Conservation (phyloP, 305 asterid genomes). For the Caryopteris hybrid region DNA sequence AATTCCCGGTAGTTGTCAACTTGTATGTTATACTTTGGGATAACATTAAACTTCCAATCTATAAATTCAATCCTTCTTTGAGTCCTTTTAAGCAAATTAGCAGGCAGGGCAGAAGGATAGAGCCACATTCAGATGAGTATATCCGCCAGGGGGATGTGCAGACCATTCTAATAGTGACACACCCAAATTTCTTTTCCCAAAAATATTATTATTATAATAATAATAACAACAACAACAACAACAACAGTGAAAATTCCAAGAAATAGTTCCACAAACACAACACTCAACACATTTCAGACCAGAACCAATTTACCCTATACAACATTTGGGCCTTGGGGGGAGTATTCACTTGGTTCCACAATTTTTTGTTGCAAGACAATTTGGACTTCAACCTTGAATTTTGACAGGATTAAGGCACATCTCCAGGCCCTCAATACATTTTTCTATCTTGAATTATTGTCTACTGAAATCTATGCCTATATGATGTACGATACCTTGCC, state of each 20-base stretch:
- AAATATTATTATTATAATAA: no score
- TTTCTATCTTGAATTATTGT: neutral
- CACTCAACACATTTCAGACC: no score
- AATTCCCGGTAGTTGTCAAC: neutral
- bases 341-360: slow-evolving; percentile 5
- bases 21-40: neutral
- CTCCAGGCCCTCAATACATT: neutral
- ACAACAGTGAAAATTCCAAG: no score
- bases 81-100: neutral
- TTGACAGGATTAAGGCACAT: neutral
- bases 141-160: no score
- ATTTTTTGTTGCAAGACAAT: neutral
- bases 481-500: neutral
- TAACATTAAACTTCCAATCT: neutral
- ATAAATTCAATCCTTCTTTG: neutral
- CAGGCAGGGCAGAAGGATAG: neutral
- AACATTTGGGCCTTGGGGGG: neutral
- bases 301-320: neutral
- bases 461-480: neutral
- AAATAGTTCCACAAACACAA: no score
- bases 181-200: no score
- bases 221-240: no score
- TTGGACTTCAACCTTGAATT: neutral
- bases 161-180: no score
- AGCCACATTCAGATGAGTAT: neutral